These are phyloP conservation scores for Aaosphaeria pasadenensis DNA, from an alignment of 2,329 filamentous ascomycete genomes.

Conservation along the genomic window DNA sequence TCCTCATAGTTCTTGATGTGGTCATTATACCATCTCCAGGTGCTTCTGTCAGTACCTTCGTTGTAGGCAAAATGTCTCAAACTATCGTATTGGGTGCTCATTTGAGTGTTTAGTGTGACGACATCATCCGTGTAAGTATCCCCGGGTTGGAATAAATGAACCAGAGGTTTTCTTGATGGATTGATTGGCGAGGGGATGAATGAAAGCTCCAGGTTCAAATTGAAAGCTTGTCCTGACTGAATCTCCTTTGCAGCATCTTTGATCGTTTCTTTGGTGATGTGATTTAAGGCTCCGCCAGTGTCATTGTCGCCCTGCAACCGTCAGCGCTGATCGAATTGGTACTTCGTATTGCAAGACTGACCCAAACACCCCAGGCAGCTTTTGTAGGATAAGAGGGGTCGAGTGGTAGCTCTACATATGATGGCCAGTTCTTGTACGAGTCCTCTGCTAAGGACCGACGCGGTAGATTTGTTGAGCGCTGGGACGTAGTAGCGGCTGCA, in stretches of 20 bases:
- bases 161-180: background rate
- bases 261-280: background rate
- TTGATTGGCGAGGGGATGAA: background rate
- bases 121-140: conserved; percentile 3
- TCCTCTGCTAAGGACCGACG: background rate
- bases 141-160: conserved; percentile 1
- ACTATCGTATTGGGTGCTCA: conserved; percentile 2
- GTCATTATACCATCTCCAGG: conserved; percentile 4
- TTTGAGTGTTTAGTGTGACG: conserved; percentile 2
- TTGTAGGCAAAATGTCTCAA: conserved; percentile 4
- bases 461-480: no score
- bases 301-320: background rate
- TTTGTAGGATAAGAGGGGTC: background rate
- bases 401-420: background rate
- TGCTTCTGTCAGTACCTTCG: background rate
- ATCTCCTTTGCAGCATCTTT: background rate
- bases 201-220: background rate
- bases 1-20: conserved; percentile 2
- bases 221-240: background rate
- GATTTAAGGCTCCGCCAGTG: background rate
- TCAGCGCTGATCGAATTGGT: background rate
- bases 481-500: no score
- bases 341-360: background rate
- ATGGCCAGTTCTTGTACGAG: background rate
- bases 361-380: background rate